phyloP scores from a whole-genome alignment of 129 eudicot species.

The Glebionis coronaria region DNA sequence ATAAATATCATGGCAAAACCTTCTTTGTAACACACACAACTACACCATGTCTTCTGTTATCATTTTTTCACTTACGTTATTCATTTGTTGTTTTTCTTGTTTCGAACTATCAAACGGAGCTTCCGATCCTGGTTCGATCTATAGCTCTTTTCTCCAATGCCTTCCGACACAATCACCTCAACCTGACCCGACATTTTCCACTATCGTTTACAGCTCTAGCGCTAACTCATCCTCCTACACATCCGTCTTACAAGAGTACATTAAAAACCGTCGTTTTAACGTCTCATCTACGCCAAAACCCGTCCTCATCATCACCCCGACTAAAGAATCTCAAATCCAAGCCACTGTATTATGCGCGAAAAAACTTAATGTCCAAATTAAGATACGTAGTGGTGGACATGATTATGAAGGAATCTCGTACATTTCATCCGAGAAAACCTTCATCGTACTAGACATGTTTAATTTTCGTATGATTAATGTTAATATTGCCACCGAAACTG shows the following conservation, averaged over 20 bases:
- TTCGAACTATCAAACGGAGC: slow-evolving; percentile 22
- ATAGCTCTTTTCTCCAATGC: slow-evolving; percentile 32
- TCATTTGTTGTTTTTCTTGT: slow-evolving; percentile 8
- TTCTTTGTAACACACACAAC: neutral
- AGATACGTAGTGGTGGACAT: slow-evolving; percentile 39
- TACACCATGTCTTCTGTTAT: slow-evolving; percentile 22
- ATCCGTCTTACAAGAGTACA: slow-evolving; percentile 37
- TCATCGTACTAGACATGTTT: slow-evolving; percentile 35
- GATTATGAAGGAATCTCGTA: slow-evolving; percentile 36
- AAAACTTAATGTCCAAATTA: slow-evolving; percentile 23
- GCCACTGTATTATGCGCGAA: slow-evolving; percentile 43
- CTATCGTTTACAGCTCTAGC: slow-evolving; percentile 35
- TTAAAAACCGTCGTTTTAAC: slow-evolving; percentile 47
- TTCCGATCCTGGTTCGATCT: slow-evolving; percentile 14
- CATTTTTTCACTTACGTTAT: slow-evolving; percentile 11
- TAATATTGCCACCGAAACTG: slow-evolving; percentile 20
- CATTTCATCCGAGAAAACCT: slow-evolving; percentile 15
- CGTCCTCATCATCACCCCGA: slow-evolving; percentile 37
- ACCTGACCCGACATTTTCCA: slow-evolving; percentile 33
- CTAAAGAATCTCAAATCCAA: slow-evolving; percentile 40
- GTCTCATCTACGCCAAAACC: slow-evolving; percentile 46
- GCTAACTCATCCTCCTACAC: slow-evolving; percentile 31
- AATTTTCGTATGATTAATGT: slow-evolving; percentile 15
- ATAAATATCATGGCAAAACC: slow-evolving; percentile 17
- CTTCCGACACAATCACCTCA: slow-evolving; percentile 10